Base-by-base conservation (phyloP, 2,329 filamentous ascomycete species). In the Ophiostoma tasmaniense region DNA sequence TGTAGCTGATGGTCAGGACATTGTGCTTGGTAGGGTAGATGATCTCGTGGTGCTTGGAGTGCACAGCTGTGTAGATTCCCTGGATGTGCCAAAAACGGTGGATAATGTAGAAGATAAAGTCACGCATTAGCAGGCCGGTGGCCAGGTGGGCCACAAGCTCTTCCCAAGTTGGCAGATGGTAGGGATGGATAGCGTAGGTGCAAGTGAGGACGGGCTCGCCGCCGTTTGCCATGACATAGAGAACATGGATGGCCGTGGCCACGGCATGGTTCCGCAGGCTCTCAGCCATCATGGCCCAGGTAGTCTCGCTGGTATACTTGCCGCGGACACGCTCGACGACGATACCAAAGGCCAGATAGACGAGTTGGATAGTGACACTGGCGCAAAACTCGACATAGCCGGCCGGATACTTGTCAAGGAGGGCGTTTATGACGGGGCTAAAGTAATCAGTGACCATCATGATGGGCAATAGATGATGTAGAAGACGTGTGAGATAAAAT, bases 1-100 rank as follows among this genome's bases (percentile, higher is more conserved):
- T 65, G 64, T 65, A 65, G 64, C 64, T 65, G 25, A 65, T 65
- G 11, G 64, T 65, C n/a, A 65, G 64, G n/a, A 65, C 64, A 6
- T 65, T 65, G 37, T 65, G 64, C 35, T 45, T 39, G n/a, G 64
- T 65, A 37, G 64, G 64, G 22, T 65, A 39, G 35, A 39, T 39
- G 22, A 65, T 65, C 37, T 65, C 64, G 64, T 65, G 64, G 22
- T 65, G 64, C 64, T 65, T 39, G 64, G 64, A 39, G 64, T 65
- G 64, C 35, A 65, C 37, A 13, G 64, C 25, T 11, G 25, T 37
- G 22, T 65, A 65, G 35, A 65, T 22, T 3, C 64, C 37, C 11
- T 37, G 37, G 35, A 65, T 2, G 64, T 65, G 64, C 64, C 64
- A 65, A 37, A 30, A n/a, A 13, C 64, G 64, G 37, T 65, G 64